A percentile compares a stretch with the other conserved stretches of the same genome.
Conservation (phyloP, 2,329 filamentous ascomycete genomes). For the Huntiella savannae region DNA sequence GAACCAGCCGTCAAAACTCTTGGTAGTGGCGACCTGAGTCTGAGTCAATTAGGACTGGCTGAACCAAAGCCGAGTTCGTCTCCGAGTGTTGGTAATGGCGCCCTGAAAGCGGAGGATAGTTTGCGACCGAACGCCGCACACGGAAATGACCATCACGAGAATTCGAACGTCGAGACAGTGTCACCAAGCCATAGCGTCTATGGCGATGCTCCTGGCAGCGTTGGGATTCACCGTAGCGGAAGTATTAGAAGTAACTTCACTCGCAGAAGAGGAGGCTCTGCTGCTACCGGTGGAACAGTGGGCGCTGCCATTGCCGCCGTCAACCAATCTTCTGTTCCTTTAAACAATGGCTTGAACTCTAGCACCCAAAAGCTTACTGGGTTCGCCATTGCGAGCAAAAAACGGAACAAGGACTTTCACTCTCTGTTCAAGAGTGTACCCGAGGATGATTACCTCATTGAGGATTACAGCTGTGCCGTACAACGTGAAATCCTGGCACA, state of each 20-base stretch:
- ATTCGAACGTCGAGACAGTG: not conserved
- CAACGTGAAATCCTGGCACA: constrained; percentile 92
- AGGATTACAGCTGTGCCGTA: constrained; percentile 92
- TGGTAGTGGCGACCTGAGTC: constrained; percentile 70
- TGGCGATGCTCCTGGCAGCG: constrained; percentile 1
- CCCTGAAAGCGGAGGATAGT: constrained; percentile 36
- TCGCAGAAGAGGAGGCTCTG: constrained; percentile 68
- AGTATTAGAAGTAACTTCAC: constrained; percentile 46
- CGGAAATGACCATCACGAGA: constrained; percentile 20
- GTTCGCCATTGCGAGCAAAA: constrained; percentile 90
- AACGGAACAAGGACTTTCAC: constrained; percentile 91
- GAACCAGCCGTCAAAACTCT: constrained; percentile 74
- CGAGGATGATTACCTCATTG: constrained; percentile 93
- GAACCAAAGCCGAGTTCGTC: constrained; percentile 22
- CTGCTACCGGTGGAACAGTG: constrained; percentile 47
- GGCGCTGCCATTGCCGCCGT: constrained; percentile 54
- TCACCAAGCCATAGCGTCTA: constrained; percentile 10
- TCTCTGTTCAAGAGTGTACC: constrained; percentile 87
- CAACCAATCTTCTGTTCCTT: constrained; percentile 21
- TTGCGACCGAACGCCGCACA: constrained; percentile 15
- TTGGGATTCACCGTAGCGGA: constrained; percentile 39
- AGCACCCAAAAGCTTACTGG: constrained; percentile 66
- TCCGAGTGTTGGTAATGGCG: constrained; percentile 24
- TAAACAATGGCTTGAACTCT: constrained; percentile 41
- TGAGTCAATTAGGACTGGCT: constrained; percentile 69